Base-by-base conservation (phyloP, 352 stramenopile genomes). In the Sclerospora graminicola region DNA sequence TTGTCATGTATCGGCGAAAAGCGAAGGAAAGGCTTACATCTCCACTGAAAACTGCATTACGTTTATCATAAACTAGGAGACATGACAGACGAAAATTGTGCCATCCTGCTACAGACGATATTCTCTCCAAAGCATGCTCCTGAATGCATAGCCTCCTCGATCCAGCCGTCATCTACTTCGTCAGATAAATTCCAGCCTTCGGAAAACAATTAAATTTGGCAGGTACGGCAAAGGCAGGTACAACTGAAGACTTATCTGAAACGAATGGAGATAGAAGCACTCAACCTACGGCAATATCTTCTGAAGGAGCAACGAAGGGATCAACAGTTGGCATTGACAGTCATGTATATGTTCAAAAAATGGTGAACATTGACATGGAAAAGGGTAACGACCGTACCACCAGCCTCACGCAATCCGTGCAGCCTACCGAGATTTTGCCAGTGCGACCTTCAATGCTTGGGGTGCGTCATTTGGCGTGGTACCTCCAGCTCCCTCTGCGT, bases 401-500 rank as follows among this genome's bases (percentile, higher is more conserved):
- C 10, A 14, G 32, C 14, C 13, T 4, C 27, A 8, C 9, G 32
- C 39, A 41, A 23, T 24, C 40, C 7, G 20, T 30, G 19, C 13
- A 48, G 27, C 26, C 10, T 24, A 36, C 23, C 8, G 18, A 29
- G 10, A 37, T 21, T 8, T 30, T 53, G 13, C 32, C 43, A 28
- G 2, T 31, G 6, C 48, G 48, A 13, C 41, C 45, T 10, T 30
- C 23, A 63, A 69, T 39, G 23, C 63, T 11, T 82, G 69, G 69
- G 69, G 69, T 33, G 54, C 66, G 1, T 75, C 63, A 11, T 82
- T 82, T 50, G 69, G 69, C 9, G 28, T 72, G 33, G 43, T 31
- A 7, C 36, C 29, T 19, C 41, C 54, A 30, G 15, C 16, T 41
- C 19, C 13, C 4, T n/a, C 7, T 19, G 16, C 41, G 8, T 23